Evolutionary conservation across 805 yeast species (phyloP).

Genomic region (Kregervanrija fluxuum): DNA sequence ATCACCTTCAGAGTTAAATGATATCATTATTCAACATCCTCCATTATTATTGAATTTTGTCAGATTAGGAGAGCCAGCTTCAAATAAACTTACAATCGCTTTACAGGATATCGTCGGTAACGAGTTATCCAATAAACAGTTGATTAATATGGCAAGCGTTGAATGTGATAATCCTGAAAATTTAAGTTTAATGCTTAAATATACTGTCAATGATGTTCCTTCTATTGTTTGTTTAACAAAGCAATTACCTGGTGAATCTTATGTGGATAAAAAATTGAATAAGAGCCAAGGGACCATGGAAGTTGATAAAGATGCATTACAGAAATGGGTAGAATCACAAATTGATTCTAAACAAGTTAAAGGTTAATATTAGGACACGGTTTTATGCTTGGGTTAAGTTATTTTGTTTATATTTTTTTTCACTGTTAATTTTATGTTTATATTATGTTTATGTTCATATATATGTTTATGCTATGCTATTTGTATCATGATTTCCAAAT

Average conservation of each 20-base stretch:
- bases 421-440: too few relatives aligned
- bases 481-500: constrained; percentile 41
- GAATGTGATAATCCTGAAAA: constrained; percentile 64
- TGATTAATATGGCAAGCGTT: constrained; percentile 60
- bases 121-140: constrained; percentile 37
- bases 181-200: constrained; percentile 49
- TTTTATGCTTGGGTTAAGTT: too few relatives aligned
- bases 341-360: too few relatives aligned
- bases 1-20: constrained; percentile 44
- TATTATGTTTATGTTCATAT: too few relatives aligned
- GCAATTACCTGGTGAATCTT: constrained; percentile 47
- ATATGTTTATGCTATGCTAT: too few relatives aligned
- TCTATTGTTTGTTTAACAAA: constrained; percentile 59
- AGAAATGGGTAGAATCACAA: constrained; percentile 4
- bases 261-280: constrained; percentile 6
- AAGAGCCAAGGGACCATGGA: not conserved
- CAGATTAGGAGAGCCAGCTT: constrained; percentile 51
- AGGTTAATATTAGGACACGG: too few relatives aligned
- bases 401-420: too few relatives aligned
- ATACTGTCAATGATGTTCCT: constrained; percentile 50
- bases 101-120: constrained; percentile 44
- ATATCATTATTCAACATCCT: constrained; percentile 32
- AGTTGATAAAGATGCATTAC: constrained; percentile 6
- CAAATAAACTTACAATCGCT: constrained; percentile 56
- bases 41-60: constrained; percentile 73